phyloP scores from a whole-genome alignment of 331 rosid genomes.

The Cydonia oblonga region DNA sequence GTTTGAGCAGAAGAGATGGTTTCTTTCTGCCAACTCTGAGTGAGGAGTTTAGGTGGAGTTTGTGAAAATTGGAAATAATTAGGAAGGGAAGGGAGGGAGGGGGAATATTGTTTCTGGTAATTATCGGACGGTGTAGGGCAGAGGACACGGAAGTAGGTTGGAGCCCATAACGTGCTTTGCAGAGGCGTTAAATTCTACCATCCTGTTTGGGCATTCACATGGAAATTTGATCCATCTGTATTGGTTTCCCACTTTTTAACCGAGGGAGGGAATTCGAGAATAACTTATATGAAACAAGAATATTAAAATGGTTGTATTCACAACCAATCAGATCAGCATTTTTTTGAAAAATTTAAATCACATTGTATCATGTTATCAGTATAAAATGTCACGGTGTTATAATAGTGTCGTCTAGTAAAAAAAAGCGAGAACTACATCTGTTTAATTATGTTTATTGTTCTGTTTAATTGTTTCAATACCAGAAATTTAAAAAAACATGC shows the following conservation, averaged over 20 bases:
- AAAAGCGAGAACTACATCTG: too few species aligned
- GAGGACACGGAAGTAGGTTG: conserved; percentile 43
- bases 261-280: too few species aligned
- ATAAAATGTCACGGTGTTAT: too few species aligned
- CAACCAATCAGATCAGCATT: too few species aligned
- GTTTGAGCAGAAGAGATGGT: background rate
- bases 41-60: background rate
- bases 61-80: too few species aligned
- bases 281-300: background rate
- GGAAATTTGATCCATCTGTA: conserved; percentile 3
- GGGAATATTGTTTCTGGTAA: conserved; percentile 38
- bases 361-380: too few species aligned
- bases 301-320: too few species aligned
- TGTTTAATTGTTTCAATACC: too few species aligned
- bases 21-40: conserved; percentile 20
- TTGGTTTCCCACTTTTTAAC: background rate
- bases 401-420: too few species aligned
- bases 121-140: conserved; percentile 17
- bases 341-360: too few species aligned
- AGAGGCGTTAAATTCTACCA: conserved; percentile 11
- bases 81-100: background rate
- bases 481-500: too few species aligned
- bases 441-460: too few species aligned
- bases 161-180: conserved; percentile 25
- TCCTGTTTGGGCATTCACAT: background rate